phyloP scores from a whole-genome alignment of 2,329 filamentous ascomycete genomes.

The Aspergillus quadricinctus region DNA sequence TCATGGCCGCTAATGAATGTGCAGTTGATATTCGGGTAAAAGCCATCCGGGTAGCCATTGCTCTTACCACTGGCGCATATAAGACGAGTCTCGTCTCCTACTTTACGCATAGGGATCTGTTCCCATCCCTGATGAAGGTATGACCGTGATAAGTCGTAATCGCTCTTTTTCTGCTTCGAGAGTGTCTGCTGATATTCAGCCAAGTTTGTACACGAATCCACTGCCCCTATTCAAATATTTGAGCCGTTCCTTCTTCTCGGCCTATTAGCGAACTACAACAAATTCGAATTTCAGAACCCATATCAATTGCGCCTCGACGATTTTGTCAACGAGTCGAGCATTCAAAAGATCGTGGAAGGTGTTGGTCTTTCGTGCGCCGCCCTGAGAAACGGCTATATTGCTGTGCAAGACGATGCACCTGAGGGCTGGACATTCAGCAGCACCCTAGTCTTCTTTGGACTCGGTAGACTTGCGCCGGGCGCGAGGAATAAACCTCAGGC shows the following conservation, averaged over 20 bases:
- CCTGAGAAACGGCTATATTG: conserved; percentile 71
- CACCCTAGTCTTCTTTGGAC: conserved; percentile 78
- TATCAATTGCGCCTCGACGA: conserved; percentile 89
- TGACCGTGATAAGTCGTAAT: conserved; percentile 10
- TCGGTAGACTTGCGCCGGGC: conserved; percentile 69
- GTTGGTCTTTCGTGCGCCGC: conserved; percentile 68
- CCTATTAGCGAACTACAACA: conserved; percentile 94
- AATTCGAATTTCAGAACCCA: conserved; percentile 97
- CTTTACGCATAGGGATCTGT: conserved; percentile 89
- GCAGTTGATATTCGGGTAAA: conserved; percentile 70
- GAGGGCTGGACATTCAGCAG: conserved; percentile 81
- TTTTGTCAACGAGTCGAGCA: conserved; percentile 87
- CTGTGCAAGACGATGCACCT: conserved; percentile 82
- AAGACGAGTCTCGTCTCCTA: conserved; percentile 92
- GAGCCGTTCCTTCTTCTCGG: conserved; percentile 80
- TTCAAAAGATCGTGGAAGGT: conserved; percentile 73
- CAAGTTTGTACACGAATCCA: conserved; percentile 78
- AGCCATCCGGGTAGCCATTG: conserved; percentile 75
- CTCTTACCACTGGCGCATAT: conserved; percentile 88
- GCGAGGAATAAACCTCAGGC: conserved; percentile 56
- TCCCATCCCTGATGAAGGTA: conserved; percentile 92
- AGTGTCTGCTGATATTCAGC: conserved; percentile 9
- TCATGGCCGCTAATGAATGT: conserved; percentile 2
- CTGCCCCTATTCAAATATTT: conserved; percentile 59
- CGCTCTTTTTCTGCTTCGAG: not conserved